These are phyloP conservation scores for Annulohypoxylon moriforme DNA, from an alignment of 495 filamentous ascomycete genomes.

Conservation along the genomic window DNA sequence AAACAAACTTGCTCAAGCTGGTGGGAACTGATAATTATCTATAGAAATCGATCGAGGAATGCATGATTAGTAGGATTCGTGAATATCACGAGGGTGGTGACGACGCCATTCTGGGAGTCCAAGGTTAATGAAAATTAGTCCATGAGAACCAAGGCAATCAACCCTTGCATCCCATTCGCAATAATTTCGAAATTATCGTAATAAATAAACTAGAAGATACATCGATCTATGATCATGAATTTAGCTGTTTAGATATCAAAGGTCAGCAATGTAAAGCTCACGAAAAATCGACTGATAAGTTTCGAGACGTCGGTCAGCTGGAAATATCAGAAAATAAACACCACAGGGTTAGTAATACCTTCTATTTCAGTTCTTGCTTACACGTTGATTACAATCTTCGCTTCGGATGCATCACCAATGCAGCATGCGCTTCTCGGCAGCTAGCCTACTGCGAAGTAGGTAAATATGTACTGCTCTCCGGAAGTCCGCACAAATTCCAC, in stretches of 20 bases:
- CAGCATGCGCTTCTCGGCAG: conserved; percentile 38
- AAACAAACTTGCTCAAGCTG: conserved; percentile 16
- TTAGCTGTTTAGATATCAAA: not conserved
- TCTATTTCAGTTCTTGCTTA: conserved; percentile 27
- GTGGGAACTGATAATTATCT: not conserved
- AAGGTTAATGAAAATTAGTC: not conserved
- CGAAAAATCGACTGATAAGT: not conserved
- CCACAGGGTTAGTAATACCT: not conserved
- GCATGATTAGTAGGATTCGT: not conserved
- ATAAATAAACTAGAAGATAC: not conserved
- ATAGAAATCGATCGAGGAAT: not conserved
- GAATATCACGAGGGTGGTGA: not conserved
- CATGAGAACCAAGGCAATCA: not conserved
- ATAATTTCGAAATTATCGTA: not conserved
- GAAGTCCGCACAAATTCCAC: conserved; percentile 38
- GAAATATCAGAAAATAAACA: not conserved
- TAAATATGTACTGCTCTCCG: conserved; percentile 19
- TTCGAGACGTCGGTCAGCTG: not conserved
- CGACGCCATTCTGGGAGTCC: not conserved
- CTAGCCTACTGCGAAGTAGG: conserved; percentile 19
- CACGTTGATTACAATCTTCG: conserved; percentile 28
- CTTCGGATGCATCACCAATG: conserved; percentile 22
- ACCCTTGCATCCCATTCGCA: not conserved
- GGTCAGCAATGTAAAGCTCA: not conserved
- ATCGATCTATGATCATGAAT: not conserved